Conservation (phyloP, 2,329 filamentous ascomycete genomes). For the Phaeomoniella chlamydospora region DNA sequence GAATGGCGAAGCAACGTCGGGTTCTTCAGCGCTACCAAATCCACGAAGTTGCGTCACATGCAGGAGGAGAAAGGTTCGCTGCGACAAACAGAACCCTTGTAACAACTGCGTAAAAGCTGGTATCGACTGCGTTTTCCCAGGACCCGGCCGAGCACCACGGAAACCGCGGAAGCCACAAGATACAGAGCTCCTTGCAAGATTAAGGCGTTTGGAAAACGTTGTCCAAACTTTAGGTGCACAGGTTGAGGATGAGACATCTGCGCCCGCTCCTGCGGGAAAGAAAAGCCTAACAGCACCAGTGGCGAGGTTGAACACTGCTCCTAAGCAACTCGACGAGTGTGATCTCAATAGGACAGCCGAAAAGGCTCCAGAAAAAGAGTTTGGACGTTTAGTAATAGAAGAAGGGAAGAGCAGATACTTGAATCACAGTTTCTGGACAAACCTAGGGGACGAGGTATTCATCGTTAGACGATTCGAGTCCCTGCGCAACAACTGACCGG, state of each 20-base stretch:
- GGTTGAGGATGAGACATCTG: conserved; percentile 15
- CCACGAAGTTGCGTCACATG: conserved; percentile 31
- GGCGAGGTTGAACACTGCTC: conserved; percentile 4
- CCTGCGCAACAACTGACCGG: not conserved
- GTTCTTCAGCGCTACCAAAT: too few species aligned
- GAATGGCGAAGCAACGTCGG: too few species aligned
- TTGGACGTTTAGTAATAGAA: conserved; percentile 44
- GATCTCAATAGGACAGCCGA: conserved; percentile 3
- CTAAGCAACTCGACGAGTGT: too few species aligned
- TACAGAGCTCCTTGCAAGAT: conserved; percentile 42
- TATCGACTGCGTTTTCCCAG: conserved; percentile 49
- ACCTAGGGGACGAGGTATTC: conserved; percentile 44
- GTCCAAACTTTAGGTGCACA: conserved; percentile 43
- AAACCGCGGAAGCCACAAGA: conserved; percentile 43
- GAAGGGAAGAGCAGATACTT: conserved; percentile 43
- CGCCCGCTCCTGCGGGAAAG: too few species aligned
- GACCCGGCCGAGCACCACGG: conserved; percentile 44
- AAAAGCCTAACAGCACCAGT: too few species aligned
- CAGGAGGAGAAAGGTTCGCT: conserved; percentile 31
- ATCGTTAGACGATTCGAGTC: too few species aligned
- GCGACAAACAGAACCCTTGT: conserved; percentile 32
- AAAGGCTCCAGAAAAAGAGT: conserved; percentile 26
- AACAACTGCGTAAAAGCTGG: conserved; percentile 32
- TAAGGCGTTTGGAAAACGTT: conserved; percentile 45
- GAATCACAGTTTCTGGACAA: conserved; percentile 48